Evolutionary conservation across 129 eudicot species (phyloP).

Genomic region (Flaveria linearis): DNA sequence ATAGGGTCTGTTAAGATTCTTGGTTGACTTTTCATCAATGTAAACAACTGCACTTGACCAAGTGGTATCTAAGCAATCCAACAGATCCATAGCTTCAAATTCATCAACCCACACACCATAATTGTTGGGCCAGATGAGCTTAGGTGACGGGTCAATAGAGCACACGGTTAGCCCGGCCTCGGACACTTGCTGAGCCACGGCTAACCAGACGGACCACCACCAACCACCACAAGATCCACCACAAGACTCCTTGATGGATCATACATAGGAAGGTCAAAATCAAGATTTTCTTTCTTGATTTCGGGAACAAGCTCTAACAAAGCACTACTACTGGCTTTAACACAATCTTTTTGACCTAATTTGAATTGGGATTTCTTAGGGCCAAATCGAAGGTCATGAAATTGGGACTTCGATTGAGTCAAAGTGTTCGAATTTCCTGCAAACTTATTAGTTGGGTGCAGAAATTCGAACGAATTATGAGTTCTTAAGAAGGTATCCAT

Average conservation of each 20-base stretch:
- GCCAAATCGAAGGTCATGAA: slow-evolving; percentile 44
- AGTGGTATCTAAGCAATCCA: slow-evolving; percentile 92
- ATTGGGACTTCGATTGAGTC: slow-evolving; percentile 48
- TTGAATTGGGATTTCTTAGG: slow-evolving; percentile 48
- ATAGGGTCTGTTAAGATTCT: slow-evolving; percentile 83
- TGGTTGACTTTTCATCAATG: slow-evolving; percentile 58
- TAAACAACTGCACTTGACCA: slow-evolving; percentile 94
- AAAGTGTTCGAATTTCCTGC: slow-evolving; percentile 53
- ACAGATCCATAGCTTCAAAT: slow-evolving; percentile 95
- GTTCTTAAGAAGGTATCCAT: slow-evolving; percentile 85
- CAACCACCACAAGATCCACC: slow-evolving; percentile 95
- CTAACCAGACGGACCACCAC: slow-evolving; percentile 97
- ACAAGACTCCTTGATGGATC: slow-evolving; percentile 68
- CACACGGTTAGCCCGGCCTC: slow-evolving; percentile 91
- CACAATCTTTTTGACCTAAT: slow-evolving; percentile 45
- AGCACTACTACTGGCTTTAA: slow-evolving; percentile 64
- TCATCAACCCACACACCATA: slow-evolving; percentile 99
- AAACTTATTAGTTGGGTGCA: slow-evolving; percentile 62
- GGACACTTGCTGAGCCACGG: slow-evolving; percentile 94
- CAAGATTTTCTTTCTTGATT: slow-evolving; percentile 87
- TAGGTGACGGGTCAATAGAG: slow-evolving; percentile 93
- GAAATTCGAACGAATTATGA: slow-evolving; percentile 75
- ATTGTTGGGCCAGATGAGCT: slow-evolving; percentile 93
- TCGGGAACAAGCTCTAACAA: slow-evolving; percentile 95
- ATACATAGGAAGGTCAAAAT: slow-evolving; percentile 95